phyloP scores from a whole-genome alignment of 345 rosid genomes.

The Aquilaria sinensis region DNA sequence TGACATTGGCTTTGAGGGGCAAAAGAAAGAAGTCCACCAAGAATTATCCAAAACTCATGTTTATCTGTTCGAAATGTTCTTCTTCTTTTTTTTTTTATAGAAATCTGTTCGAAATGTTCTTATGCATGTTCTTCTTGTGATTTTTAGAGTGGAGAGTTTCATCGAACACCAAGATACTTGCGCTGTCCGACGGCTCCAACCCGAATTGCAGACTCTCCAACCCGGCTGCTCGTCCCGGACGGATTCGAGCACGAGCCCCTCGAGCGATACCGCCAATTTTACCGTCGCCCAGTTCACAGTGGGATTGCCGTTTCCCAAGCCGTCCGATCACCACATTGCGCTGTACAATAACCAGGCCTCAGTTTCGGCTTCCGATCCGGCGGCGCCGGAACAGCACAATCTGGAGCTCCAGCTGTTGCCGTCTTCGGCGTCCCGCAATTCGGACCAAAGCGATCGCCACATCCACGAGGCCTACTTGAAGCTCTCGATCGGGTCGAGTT shows the following conservation, averaged over 20 bases:
- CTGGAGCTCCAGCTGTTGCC: conserved; percentile 74
- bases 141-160: conserved; percentile 71
- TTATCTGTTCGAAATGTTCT: too few species aligned
- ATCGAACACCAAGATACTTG: conserved; percentile 87
- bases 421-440: conserved; percentile 19
- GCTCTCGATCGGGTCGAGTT: conserved; percentile 57
- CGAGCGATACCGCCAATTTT: conserved; percentile 60
- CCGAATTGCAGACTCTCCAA: conserved; percentile 30
- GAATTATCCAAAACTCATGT: too few species aligned
- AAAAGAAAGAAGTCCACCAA: too few species aligned
- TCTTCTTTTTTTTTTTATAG: too few species aligned
- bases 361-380: conserved; percentile 19
- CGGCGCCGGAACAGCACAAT: conserved; percentile 31
- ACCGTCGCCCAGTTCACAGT: conserved; percentile 25
- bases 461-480: conserved; percentile 39
- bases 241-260: conserved; percentile 71
- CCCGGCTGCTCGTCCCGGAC: conserved; percentile 66
- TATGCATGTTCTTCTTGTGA: conserved; percentile 6
- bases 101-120: conserved; percentile 8
- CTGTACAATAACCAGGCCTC: conserved; percentile 7
- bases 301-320: conserved; percentile 17
- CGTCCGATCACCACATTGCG: conserved; percentile 19
- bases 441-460: conserved; percentile 13
- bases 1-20: too few species aligned
- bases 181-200: conserved; percentile 42